A percentile compares a stretch with the other conserved stretches of the same genome.
phyloP scores from a whole-genome alignment of 2,329 filamentous ascomycete species.

The Anthostomella pinea region DNA sequence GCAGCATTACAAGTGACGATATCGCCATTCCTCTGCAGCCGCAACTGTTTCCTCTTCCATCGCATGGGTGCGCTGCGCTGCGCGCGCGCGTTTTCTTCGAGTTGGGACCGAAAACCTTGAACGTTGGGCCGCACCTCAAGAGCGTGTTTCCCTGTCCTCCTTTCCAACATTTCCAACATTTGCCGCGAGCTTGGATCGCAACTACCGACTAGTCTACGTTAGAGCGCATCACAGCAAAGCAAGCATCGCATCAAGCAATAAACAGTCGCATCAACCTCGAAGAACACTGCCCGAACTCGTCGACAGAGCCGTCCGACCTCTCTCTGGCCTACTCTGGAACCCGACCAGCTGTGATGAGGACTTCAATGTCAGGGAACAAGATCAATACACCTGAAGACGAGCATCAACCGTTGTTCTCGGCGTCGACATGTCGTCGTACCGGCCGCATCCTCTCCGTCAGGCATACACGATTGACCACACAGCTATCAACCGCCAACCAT shows the following conservation, averaged over 20 bases:
- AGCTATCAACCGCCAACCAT: conserved; percentile 59
- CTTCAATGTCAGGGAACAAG: conserved; percentile 21
- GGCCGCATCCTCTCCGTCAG: conserved; percentile 57
- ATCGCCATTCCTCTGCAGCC: conserved; percentile 18
- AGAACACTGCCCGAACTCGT: too few species aligned
- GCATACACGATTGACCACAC: conserved; percentile 41
- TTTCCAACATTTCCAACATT: conserved; percentile 1
- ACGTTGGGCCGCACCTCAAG: conserved; percentile 1
- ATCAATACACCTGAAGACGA: conserved; percentile 26
- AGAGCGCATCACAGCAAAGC: too few species aligned
- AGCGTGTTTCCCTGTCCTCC: conserved; percentile 12
- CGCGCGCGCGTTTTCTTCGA: conserved; percentile 18
- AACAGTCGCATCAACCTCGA: too few species aligned
- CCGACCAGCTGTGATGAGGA: conserved; percentile 33
- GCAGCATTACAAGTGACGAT: conserved; percentile 3
- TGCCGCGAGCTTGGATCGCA: neutral
- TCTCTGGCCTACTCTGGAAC: conserved; percentile 17
- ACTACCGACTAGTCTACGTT: too few species aligned
- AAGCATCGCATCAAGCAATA: too few species aligned
- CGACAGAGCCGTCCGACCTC: neutral
- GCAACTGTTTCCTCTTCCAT: conserved; percentile 14
- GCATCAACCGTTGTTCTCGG: conserved; percentile 18
- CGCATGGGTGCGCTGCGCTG: conserved; percentile 30
- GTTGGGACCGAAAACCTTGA: too few species aligned
- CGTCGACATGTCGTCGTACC: conserved; percentile 55